phyloP scores from a whole-genome alignment of 2,329 filamentous ascomycete genomes.

The Fragosphaeria purpurea region DNA sequence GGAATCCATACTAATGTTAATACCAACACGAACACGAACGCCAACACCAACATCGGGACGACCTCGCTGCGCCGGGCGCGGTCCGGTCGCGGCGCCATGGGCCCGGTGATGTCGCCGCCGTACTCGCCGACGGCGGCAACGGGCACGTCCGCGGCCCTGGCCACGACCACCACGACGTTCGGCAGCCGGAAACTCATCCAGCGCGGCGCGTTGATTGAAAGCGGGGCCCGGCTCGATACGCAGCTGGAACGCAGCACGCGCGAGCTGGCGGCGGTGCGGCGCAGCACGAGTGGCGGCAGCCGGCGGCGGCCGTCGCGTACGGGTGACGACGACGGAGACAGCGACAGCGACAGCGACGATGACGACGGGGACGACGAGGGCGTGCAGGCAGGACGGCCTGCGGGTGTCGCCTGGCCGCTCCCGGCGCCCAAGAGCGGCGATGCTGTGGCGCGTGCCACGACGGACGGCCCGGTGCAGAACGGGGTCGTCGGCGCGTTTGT shows the following conservation, averaged over 20 bases:
- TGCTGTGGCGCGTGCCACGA: too few relatives aligned
- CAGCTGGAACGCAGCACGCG: constrained; percentile 48
- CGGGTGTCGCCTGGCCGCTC: constrained; percentile 36
- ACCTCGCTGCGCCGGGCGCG: constrained; percentile 57
- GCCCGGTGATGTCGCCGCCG: constrained; percentile 13
- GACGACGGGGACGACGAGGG: constrained; percentile 9
- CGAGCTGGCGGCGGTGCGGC: constrained; percentile 39
- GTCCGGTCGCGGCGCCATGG: constrained; percentile 21
- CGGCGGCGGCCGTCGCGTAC: background rate
- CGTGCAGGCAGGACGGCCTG: too few relatives aligned
- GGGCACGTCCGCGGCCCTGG: background rate
- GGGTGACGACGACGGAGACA: constrained; percentile 13
- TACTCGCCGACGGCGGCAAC: too few relatives aligned
- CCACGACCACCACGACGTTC: constrained; percentile 20
- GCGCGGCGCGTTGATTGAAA: constrained; percentile 43
- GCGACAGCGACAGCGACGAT: background rate
- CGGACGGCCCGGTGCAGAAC: too few relatives aligned
- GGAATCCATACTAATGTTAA: too few relatives aligned
- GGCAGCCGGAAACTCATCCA: constrained; percentile 40
- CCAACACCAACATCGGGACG: constrained; percentile 22
- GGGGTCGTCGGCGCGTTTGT: background rate
- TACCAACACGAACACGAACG: background rate
- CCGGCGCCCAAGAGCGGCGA: background rate
- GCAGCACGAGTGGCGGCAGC: constrained; percentile 20
- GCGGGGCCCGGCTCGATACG: constrained; percentile 51